Evolutionary conservation across 495 filamentous ascomycete genomes (phyloP).

Genomic region (Bathelium albidoporum): DNA sequence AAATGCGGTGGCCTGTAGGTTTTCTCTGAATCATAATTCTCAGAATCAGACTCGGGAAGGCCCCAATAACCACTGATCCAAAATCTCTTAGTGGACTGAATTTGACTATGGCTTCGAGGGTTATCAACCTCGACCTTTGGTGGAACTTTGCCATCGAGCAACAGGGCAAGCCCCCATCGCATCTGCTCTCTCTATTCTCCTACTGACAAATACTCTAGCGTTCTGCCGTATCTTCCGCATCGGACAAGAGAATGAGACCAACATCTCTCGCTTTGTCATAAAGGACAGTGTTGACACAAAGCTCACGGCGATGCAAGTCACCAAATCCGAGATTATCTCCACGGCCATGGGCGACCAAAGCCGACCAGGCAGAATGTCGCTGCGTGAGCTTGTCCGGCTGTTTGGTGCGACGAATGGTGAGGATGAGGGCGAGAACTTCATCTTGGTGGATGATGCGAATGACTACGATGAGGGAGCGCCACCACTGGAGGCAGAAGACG

Average conservation of each 20-base stretch:
- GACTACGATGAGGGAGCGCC: conserved; percentile 4
- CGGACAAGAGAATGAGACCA: conserved; percentile 46
- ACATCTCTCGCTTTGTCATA: conserved; percentile 43
- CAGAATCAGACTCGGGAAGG: not conserved
- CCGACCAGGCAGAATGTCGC: conserved; percentile 8
- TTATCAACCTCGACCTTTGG: conserved; percentile 32
- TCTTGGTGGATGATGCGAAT: conserved; percentile 21
- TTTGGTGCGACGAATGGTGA: conserved; percentile 21
- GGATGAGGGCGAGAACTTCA: conserved; percentile 17
- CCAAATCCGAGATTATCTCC: not conserved
- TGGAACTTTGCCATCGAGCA: conserved; percentile 28
- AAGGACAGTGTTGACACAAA: conserved; percentile 42
- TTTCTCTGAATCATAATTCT: too few relatives aligned
- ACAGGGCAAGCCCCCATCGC: not conserved
- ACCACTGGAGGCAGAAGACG: conserved; percentile 8
- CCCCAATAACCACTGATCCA: not conserved
- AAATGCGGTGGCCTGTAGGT: conserved; percentile 29
- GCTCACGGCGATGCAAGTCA: conserved; percentile 35
- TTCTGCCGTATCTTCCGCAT: conserved; percentile 55
- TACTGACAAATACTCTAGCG: conserved; percentile 26
- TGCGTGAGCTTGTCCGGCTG: conserved; percentile 22
- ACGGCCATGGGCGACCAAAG: not conserved
- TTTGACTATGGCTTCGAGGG: conserved; percentile 32
- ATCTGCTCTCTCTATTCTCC: not conserved
- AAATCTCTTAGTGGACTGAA: conserved; percentile 24